Evolutionary conservation across 106 monocot species (phyloP).

Genomic region (Vanilla planifolia): DNA sequence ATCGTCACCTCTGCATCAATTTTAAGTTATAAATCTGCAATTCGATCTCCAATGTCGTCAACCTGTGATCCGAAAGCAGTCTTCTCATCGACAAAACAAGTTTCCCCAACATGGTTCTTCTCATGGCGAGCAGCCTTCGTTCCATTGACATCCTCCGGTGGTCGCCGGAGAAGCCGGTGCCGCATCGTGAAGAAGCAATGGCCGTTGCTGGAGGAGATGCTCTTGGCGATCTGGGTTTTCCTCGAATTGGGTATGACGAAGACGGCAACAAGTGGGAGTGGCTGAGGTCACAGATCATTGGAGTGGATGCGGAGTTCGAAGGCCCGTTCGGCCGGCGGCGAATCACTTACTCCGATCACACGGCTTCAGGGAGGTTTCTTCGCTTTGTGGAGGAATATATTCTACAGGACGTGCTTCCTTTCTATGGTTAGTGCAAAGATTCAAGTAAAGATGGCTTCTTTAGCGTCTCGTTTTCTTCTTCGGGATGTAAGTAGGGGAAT

Average conservation of each 20-base stretch:
- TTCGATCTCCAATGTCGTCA: too few relatives aligned
- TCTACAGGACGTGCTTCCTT: slow-evolving; percentile 30
- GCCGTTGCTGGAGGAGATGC: background rate
- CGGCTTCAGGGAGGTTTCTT: slow-evolving; percentile 63
- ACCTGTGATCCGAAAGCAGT: too few relatives aligned
- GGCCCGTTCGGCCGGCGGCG: slow-evolving; percentile 48
- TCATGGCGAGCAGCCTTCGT: too few relatives aligned
- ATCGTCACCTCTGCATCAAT: too few relatives aligned
- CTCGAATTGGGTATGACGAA: background rate
- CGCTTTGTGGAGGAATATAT: slow-evolving; percentile 45
- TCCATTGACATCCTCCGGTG: too few relatives aligned
- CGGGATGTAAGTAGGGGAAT: too few relatives aligned
- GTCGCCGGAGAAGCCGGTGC: too few relatives aligned
- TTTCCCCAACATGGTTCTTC: too few relatives aligned
- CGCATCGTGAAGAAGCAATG: too few relatives aligned
- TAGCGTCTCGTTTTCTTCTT: background rate
- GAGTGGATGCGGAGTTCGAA: slow-evolving; percentile 35
- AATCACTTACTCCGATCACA: slow-evolving; percentile 65
- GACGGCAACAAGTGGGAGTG: slow-evolving; percentile 27
- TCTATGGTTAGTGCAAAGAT: slow-evolving; percentile 37
- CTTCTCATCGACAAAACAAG: too few relatives aligned
- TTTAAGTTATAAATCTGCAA: too few relatives aligned
- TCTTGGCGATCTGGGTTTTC: background rate
- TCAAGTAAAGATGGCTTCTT: background rate
- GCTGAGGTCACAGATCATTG: slow-evolving; percentile 49